A percentile compares a stretch with the other conserved stretches of the same genome.
Conservation (phyloP, 345 rosid genomes). For the Euphorbia pulcherrima region DNA sequence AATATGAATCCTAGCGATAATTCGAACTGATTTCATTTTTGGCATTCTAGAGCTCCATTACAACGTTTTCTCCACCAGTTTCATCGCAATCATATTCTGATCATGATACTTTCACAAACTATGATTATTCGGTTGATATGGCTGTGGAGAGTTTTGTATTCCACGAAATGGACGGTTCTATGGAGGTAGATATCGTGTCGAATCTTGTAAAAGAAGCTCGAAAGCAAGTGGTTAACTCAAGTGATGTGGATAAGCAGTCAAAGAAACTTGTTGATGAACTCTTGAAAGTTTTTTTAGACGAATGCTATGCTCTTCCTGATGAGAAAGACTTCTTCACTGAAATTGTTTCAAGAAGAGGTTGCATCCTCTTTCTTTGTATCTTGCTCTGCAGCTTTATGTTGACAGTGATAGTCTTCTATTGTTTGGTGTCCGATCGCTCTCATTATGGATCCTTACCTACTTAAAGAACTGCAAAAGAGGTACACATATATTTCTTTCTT, state of each 20-base stretch:
- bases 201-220: conserved; percentile 29
- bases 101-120: conserved; percentile 9
- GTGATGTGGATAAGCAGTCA: conserved; percentile 17
- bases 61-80: background rate
- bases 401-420: conserved; percentile 15
- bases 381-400: conserved; percentile 27
- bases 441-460: conserved; percentile 32
- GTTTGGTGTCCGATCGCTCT: conserved; percentile 1
- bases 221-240: conserved; percentile 25
- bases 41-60: conserved; percentile 17
- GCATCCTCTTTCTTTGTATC: conserved; percentile 14
- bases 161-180: conserved; percentile 4
- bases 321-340: conserved; percentile 18
- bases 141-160: conserved; percentile 8
- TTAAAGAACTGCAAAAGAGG: conserved; percentile 13
- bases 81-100: conserved; percentile 10
- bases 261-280: conserved; percentile 39
- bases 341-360: conserved; percentile 16
- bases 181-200: conserved; percentile 26
- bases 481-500: background rate
- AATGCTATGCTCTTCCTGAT: conserved; percentile 25
- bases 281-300: conserved; percentile 18
- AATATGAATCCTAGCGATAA: too few relatives aligned
- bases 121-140: background rate
- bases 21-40: background rate